These are phyloP conservation scores for Penicillium lagena DNA, from an alignment of 495 filamentous ascomycete genomes.

Conservation along the genomic window DNA sequence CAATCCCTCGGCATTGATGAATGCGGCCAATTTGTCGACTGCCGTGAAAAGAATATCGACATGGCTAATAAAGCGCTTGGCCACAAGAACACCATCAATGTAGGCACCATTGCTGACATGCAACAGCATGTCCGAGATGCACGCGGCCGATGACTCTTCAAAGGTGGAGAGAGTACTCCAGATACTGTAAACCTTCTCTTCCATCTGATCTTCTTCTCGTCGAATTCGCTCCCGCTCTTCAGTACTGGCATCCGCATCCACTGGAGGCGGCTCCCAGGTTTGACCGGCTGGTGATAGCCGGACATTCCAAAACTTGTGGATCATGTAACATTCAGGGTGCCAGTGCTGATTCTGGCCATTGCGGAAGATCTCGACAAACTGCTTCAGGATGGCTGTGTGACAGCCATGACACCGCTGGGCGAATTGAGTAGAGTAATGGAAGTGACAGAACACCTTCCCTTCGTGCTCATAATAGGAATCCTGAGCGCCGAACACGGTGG, in stretches of 20 bases:
- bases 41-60: slow-evolving; percentile 89
- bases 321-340: slow-evolving; percentile 99
- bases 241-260: slow-evolving; percentile 59
- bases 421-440: slow-evolving; percentile 97
- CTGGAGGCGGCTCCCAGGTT: slow-evolving; percentile 39
- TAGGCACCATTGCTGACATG: slow-evolving; percentile 98
- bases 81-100: slow-evolving; percentile 88
- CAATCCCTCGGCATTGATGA: slow-evolving; percentile 61
- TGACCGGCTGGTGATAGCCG: slow-evolving; percentile 59
- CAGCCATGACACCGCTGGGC: slow-evolving; percentile 95
- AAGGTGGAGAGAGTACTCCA: slow-evolving; percentile 97
- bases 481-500: slow-evolving; percentile 93
- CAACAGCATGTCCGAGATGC: slow-evolving; percentile 98
- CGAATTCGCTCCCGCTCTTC: slow-evolving; percentile 70
- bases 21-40: slow-evolving; percentile 73
- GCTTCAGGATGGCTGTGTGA: slow-evolving; percentile 96
- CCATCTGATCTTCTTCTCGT: slow-evolving; percentile 87
- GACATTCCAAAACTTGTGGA: slow-evolving; percentile 99
- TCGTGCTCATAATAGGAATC: slow-evolving; percentile 99
- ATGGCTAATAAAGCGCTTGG: slow-evolving; percentile 95
- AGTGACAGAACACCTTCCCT: slow-evolving; percentile 94
- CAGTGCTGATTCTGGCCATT: slow-evolving; percentile 98
- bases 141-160: slow-evolving; percentile 94
- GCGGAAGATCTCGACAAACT: slow-evolving; percentile 97
- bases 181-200: slow-evolving; percentile 95